These are phyloP conservation scores for Benincasa hispida DNA, from an alignment of 306 rosid genomes.

Conservation along the genomic window DNA sequence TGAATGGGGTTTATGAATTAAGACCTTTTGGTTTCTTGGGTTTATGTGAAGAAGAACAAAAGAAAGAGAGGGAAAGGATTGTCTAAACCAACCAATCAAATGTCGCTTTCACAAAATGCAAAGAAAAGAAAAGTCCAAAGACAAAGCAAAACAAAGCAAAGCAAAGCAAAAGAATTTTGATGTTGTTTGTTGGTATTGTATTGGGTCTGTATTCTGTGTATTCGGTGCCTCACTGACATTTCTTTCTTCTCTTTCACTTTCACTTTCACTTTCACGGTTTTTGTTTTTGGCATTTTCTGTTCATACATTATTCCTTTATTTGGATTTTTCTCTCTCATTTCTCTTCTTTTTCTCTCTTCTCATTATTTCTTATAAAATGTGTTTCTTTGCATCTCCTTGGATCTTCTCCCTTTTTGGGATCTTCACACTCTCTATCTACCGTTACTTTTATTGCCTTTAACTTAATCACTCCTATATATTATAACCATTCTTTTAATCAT, in stretches of 20 bases:
- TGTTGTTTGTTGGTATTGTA: background rate
- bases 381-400: background rate
- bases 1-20: background rate
- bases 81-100: background rate
- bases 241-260: background rate
- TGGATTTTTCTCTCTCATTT: background rate
- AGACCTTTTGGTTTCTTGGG: background rate
- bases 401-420: background rate
- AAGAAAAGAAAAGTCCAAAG: background rate
- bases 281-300: conserved; percentile 3
- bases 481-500: too few relatives aligned
- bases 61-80: background rate
- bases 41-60: too few relatives aligned
- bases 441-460: background rate
- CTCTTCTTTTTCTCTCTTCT: background rate
- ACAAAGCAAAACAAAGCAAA: background rate
- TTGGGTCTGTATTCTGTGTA: background rate
- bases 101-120: conserved; percentile 2
- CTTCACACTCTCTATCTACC: background rate
- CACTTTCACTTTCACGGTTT: background rate
- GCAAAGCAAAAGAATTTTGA: background rate
- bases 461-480: background rate
- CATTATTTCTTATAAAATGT: background rate
- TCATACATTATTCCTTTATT: background rate
- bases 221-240: conserved; percentile 1